These are phyloP conservation scores for Eimeria falciformis DNA, from an alignment of 169 alveolate species.

Conservation along the genomic window DNA sequence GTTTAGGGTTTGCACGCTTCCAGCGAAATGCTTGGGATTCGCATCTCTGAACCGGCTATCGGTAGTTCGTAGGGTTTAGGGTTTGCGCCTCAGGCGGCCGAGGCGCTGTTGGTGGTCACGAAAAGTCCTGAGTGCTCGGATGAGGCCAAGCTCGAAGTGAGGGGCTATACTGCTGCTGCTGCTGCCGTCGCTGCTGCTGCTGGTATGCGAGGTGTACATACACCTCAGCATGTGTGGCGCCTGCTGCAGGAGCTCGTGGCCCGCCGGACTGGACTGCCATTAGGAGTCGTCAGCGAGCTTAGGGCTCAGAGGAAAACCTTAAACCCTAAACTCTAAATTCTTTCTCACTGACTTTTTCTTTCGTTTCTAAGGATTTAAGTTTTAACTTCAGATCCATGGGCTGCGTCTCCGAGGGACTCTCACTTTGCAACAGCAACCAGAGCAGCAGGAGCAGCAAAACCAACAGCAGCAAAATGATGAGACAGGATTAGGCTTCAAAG, in stretches of 20 bases:
- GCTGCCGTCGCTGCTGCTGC: neutral
- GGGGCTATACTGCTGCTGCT: neutral
- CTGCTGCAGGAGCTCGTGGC: slow-evolving; percentile 60
- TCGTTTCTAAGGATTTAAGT: no score
- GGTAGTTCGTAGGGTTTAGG: neutral
- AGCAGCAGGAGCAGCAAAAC: no score
- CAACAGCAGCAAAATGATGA: no score
- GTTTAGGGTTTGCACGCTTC: neutral
- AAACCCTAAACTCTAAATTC: no score
- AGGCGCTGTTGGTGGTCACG: slow-evolving; percentile 63
- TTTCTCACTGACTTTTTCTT: no score
- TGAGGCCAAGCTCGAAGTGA: slow-evolving; percentile 3
- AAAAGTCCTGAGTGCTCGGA: slow-evolving; percentile 48
- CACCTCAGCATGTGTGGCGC: neutral
- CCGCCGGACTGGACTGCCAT: slow-evolving; percentile 45
- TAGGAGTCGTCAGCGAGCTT: slow-evolving; percentile 36
- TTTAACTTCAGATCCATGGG: no score
- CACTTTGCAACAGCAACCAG: no score
- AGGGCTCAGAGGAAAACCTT: no score
- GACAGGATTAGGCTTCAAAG: no score
- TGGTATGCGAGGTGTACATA: neutral
- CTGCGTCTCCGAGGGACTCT: no score
- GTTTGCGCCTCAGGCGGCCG: slow-evolving; percentile 45
- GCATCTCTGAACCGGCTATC: neutral
- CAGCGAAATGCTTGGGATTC: neutral